Base-by-base conservation (phyloP, 108 stramenopile genomes). In the Skeletonema marinoi region DNA sequence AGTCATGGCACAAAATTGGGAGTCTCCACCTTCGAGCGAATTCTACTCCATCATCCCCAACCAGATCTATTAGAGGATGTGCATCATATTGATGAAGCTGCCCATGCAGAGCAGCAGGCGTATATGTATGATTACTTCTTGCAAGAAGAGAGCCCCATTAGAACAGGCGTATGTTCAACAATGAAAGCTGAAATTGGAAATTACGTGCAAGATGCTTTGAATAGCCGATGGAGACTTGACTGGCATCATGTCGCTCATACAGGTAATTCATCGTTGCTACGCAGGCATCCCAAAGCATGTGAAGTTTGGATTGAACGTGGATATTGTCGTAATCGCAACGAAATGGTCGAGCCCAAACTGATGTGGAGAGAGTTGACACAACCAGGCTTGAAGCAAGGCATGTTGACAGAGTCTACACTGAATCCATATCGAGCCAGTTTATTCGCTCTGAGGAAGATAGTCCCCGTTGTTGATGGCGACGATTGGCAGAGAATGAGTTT, bases 281-380 rank as follows among this genome's bases (percentile, higher is more conserved):
- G 16, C 16, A 46, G 44, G 44, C 31, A 31, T 19, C 31, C 80
- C 44, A 82, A 73, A 68, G 59, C 66, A 16, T 76, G 81, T 39
- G 75, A 85, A 10, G 84, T 85, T 0, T 80, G 87, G 78, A 89
- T 91, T 68, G 90, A 91, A 75, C 73, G 88, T 12, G 90, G 88
- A 36, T 84, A 86, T 36, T 87, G 87, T 44, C 81, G 86, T 70
- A 86, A 84, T 21, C 66, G 75, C 35, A 73, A 60, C 50, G 78
- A 84, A 56, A 79, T 89, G 6, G 86, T 91, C n/a, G 88, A 91
- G 73, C 90, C 90, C 39, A 89, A 88, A 72, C 86, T 91, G 8
- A 88, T 89, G 68, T 91, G 90, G 90, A 73, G 84, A 32, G 85
- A 84, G 8, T 11, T 74, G 21, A 68, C 68, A n/a, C 78, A 87